Evolutionary conservation across 106 monocot genomes (phyloP).

Genomic region (Vanilla planifolia): DNA sequence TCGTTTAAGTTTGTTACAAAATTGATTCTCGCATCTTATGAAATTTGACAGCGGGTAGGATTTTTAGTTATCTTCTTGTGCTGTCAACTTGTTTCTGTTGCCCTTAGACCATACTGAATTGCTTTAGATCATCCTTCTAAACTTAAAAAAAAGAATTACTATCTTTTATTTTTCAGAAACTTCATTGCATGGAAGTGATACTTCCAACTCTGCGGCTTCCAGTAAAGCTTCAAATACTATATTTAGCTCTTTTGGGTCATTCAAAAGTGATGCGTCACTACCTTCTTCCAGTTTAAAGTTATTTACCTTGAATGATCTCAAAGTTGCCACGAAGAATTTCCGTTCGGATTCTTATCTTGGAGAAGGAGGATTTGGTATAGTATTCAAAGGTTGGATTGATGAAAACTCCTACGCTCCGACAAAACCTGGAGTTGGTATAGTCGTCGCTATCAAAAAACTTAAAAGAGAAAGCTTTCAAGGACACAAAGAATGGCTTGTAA

Average conservation of each 20-base stretch:
- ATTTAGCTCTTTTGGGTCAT: conserved; percentile 15
- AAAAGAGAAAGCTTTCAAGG: conserved; percentile 90
- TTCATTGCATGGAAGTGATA: conserved; percentile 10
- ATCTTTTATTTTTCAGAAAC: conserved; percentile 12
- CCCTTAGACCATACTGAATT: no score
- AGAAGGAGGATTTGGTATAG: conserved; percentile 88
- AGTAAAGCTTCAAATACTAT: conserved; percentile 6
- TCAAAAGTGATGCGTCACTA: conserved; percentile 14
- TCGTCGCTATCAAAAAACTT: conserved; percentile 86
- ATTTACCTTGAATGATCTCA: conserved; percentile 69
- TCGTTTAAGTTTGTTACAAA: no score
- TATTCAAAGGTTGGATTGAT: conserved; percentile 93
- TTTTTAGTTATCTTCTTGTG: no score
- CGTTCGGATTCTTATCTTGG: conserved; percentile 69
- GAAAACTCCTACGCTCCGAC: conserved; percentile 53
- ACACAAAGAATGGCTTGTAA: conserved; percentile 90
- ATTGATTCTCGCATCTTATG: no score
- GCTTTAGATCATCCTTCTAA: no score
- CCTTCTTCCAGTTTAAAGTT: conserved; percentile 31
- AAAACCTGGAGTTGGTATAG: conserved; percentile 58
- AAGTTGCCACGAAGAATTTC: conserved; percentile 70
- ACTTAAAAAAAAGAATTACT: no score
- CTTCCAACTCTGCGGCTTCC: conserved; percentile 19
- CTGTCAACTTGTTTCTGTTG: no score
- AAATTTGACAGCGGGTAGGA: no score